These are phyloP conservation scores for Mycena polygramma DNA, from an alignment of 768 basidiomycete genomes.

Conservation along the genomic window DNA sequence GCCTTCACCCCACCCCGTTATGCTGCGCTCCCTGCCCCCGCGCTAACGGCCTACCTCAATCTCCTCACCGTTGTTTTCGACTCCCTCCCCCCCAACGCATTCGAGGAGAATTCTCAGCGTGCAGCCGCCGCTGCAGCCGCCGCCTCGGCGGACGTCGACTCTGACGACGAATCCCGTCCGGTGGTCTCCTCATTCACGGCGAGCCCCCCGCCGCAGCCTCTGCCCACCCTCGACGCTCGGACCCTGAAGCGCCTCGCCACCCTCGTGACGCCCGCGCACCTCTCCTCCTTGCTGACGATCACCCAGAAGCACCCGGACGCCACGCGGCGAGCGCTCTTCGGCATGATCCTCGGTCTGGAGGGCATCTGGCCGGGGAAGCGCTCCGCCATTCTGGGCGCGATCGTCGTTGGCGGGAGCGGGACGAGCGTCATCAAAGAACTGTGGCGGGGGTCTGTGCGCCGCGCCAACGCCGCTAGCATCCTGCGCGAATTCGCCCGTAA, in stretches of 20 bases:
- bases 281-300: constrained; percentile 64
- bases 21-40: constrained; percentile 55
- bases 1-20: constrained; percentile 77
- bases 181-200: constrained; percentile 51
- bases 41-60: constrained; percentile 66
- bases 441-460: constrained; percentile 75
- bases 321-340: constrained; percentile 62
- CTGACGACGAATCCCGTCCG: constrained; percentile 47
- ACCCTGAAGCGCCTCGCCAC: constrained; percentile 75
- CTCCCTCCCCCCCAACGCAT: constrained; percentile 62
- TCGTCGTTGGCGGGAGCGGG: constrained; percentile 63
- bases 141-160: constrained; percentile 45
- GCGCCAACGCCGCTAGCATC: constrained; percentile 46
- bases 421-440: constrained; percentile 81
- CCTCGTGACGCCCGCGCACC: constrained; percentile 65
- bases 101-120: constrained; percentile 58
- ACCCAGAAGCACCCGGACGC: constrained; percentile 53
- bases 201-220: constrained; percentile 31
- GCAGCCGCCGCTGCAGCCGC: constrained; percentile 26
- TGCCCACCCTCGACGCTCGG: constrained; percentile 66
- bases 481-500: constrained; percentile 28
- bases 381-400: constrained; percentile 68
- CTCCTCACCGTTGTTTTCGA: constrained; percentile 67
- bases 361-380: constrained; percentile 71
- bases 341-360: constrained; percentile 69